Conservation (phyloP, 805 yeast species). For the Metschnikowia matae region DNA sequence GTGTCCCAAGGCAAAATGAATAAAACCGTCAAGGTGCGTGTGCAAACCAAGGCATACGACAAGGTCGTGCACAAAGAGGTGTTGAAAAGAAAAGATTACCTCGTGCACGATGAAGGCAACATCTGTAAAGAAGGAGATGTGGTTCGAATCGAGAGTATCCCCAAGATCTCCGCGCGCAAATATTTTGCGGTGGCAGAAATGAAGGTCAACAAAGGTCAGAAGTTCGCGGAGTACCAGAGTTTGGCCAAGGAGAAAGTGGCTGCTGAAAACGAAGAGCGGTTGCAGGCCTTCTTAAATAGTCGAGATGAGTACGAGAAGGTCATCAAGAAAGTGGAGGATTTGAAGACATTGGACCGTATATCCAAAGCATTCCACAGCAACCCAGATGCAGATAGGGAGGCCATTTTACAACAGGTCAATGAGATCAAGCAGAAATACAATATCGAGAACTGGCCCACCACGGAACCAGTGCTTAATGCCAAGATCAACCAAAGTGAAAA, state of each 20-base stretch:
- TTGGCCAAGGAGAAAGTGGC: constrained; percentile 67
- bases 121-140: constrained; percentile 92
- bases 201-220: constrained; percentile 84
- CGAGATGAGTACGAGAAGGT: constrained; percentile 25
- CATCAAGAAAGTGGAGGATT: constrained; percentile 35
- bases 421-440: constrained; percentile 35
- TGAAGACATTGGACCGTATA: constrained; percentile 32
- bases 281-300: constrained; percentile 50
- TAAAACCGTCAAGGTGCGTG: constrained; percentile 92
- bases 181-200: constrained; percentile 91
- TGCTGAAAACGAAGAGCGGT: constrained; percentile 59
- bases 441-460: constrained; percentile 39
- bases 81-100: constrained; percentile 71
- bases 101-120: constrained; percentile 92
- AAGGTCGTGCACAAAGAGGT: constrained; percentile 69
- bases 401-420: constrained; percentile 29
- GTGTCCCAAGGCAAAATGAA: constrained; percentile 94
- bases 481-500: constrained; percentile 25
- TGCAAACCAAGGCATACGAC: constrained; percentile 72
- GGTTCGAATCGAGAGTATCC: constrained; percentile 85
- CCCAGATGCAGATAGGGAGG: constrained; percentile 20
- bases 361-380: constrained; percentile 24
- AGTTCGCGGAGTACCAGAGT: constrained; percentile 73
- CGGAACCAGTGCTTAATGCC: constrained; percentile 36
- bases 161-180: constrained; percentile 79